Percentiles rank a stretch among this genome's conserved stretches.
Conservation (phyloP, 225 moss, liverwort and hornwort genomes). For the Antitrichia curtipendula region DNA sequence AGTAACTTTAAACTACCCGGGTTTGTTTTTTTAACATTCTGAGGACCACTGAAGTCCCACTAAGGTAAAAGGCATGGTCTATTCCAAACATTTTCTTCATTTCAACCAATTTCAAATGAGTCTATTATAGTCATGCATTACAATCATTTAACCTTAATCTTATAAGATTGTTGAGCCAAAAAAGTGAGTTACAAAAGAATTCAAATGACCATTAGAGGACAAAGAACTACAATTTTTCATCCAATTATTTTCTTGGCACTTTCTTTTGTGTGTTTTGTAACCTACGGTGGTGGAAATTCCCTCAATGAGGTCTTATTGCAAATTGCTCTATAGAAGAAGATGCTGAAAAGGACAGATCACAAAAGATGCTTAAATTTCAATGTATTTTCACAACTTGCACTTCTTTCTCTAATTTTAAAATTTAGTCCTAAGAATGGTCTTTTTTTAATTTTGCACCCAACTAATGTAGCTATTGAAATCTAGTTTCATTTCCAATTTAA, state of each 20-base stretch:
- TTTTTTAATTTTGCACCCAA: background rate
- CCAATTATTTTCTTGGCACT: too few relatives aligned
- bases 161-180: background rate
- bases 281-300: too few relatives aligned
- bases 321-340: background rate
- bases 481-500: background rate
- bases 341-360: background rate
- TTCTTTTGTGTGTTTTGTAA: background rate
- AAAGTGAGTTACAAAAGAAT: background rate
- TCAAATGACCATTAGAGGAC: too few relatives aligned
- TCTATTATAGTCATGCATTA: background rate
- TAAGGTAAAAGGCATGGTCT: too few relatives aligned
- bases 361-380: background rate
- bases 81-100: background rate
- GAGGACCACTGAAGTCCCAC: too few relatives aligned
- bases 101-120: background rate
- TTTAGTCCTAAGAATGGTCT: background rate
- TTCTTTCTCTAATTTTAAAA: background rate
- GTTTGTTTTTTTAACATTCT: rapidly evolving
- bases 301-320: background rate
- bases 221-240: background rate
- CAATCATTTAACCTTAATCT: background rate
- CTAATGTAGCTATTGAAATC: background rate
- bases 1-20: too few relatives aligned
- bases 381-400: background rate